These are phyloP conservation scores for Isatis tinctoria DNA, from an alignment of 345 rosid genomes.

Conservation along the genomic window DNA sequence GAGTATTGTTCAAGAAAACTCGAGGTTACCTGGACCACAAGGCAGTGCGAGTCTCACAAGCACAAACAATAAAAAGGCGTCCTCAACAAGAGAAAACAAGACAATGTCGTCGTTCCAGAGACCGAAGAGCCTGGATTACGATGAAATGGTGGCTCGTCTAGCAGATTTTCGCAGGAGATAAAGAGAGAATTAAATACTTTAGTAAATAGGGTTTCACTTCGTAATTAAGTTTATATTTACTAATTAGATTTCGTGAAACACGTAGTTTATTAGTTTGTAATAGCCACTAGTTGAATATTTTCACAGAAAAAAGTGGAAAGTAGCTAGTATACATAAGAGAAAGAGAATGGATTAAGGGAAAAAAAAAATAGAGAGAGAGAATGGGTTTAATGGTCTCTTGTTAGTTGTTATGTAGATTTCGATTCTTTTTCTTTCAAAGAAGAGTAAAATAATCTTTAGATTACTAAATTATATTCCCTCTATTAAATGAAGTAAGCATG, in stretches of 20 bases:
- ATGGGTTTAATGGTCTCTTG: not conserved
- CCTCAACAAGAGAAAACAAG: constrained; percentile 21
- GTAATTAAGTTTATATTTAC: not conserved
- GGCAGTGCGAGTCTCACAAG: constrained; percentile 3
- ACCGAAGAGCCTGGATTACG: constrained; percentile 15
- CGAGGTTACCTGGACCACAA: constrained; percentile 28
- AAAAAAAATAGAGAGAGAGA: not conserved
- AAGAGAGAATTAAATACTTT: not conserved
- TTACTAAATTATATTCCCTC: not conserved
- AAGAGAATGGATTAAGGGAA: too few relatives aligned
- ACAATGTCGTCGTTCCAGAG: not conserved
- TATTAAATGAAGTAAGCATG: too few relatives aligned
- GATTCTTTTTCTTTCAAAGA: not conserved
- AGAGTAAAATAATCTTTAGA: not conserved
- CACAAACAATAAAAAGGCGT: not conserved
- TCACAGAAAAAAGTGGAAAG: not conserved
- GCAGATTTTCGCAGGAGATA: constrained; percentile 10
- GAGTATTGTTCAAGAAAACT: constrained; percentile 30
- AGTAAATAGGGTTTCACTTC: not conserved
- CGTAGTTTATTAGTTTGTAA: not conserved
- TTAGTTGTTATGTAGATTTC: not conserved
- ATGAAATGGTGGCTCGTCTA: constrained; percentile 27
- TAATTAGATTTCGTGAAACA: not conserved
- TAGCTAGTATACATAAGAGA: not conserved
- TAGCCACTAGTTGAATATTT: not conserved